These are phyloP conservation scores for Meyerozyma smithsonii DNA, from an alignment of 1,139 yeast species.

Conservation along the genomic window DNA sequence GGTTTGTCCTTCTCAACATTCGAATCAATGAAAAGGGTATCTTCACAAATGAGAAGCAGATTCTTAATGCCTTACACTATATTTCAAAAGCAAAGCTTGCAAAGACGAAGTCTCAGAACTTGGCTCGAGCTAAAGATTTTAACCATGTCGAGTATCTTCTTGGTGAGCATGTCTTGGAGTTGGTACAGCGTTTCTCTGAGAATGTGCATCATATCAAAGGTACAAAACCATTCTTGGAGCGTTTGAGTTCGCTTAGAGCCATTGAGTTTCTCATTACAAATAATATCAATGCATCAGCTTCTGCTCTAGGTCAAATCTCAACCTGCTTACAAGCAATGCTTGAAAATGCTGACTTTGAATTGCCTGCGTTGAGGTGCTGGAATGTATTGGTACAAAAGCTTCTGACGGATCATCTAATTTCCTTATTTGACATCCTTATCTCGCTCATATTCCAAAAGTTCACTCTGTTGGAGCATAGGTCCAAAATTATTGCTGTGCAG, in stretches of 20 bases:
- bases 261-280: constrained; percentile 62
- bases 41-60: constrained; percentile 27
- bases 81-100: constrained; percentile 26
- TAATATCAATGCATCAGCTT: constrained; percentile 58
- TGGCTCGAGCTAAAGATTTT: constrained; percentile 7
- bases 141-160: constrained; percentile 29
- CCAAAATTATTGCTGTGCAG: constrained; percentile 43
- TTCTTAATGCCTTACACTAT: constrained; percentile 36
- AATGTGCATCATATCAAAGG: constrained; percentile 72
- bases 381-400: constrained; percentile 47
- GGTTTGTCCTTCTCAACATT: constrained; percentile 38
- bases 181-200: constrained; percentile 76
- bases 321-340: constrained; percentile 82
- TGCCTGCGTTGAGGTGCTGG: constrained; percentile 68
- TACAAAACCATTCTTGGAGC: constrained; percentile 62
- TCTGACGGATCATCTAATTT: constrained; percentile 47
- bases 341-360: constrained; percentile 57
- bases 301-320: constrained; percentile 84
- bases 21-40: constrained; percentile 25
- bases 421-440: constrained; percentile 42
- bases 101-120: constrained; percentile 10
- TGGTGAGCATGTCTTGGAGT: constrained; percentile 63
- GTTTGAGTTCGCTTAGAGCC: constrained; percentile 68
- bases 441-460: constrained; percentile 60
- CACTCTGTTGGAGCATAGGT: constrained; percentile 40